Evolutionary conservation across 257 asterid species (phyloP).

Genomic region (Lantana camara): DNA sequence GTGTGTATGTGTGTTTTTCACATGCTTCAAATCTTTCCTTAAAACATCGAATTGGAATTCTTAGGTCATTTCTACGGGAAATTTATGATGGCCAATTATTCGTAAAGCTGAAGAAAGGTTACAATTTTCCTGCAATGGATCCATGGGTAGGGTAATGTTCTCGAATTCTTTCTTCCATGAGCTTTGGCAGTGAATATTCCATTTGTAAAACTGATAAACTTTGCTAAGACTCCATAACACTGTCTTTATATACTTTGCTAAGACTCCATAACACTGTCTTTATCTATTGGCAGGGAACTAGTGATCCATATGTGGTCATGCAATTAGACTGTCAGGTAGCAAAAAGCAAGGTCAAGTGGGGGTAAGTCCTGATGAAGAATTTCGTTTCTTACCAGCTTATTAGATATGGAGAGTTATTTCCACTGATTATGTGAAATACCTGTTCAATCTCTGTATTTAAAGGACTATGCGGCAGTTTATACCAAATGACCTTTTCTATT

Average conservation of each 20-base stretch:
- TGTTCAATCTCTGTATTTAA: conserved; percentile 1
- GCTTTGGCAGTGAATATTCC: neutral
- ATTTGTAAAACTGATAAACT: conserved; percentile 13
- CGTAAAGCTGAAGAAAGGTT: conserved; percentile 80
- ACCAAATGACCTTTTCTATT: conserved; percentile 5
- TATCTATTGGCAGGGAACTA: conserved; percentile 76
- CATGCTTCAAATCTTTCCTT: conserved; percentile 11
- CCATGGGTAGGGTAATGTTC: conserved; percentile 81
- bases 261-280: neutral
- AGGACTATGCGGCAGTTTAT: neutral
- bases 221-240: neutral
- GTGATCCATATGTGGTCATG: conserved; percentile 93
- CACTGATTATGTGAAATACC: conserved; percentile 15
- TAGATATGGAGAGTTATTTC: neutral
- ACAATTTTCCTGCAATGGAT: conserved; percentile 90
- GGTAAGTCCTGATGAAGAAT: conserved; percentile 50
- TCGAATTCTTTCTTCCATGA: neutral
- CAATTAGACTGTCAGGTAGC: conserved; percentile 76
- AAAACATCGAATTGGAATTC: conserved; percentile 21
- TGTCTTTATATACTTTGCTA: conserved; percentile 4
- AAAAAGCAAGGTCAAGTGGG: conserved; percentile 96
- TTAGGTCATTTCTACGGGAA: conserved; percentile 88
- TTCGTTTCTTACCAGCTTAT: neutral
- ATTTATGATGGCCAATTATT: conserved; percentile 92
- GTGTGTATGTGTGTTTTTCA: conserved; percentile 10